These are phyloP conservation scores for Leccinum holopus DNA, from an alignment of 1,284 basidiomycete species.

Conservation along the genomic window DNA sequence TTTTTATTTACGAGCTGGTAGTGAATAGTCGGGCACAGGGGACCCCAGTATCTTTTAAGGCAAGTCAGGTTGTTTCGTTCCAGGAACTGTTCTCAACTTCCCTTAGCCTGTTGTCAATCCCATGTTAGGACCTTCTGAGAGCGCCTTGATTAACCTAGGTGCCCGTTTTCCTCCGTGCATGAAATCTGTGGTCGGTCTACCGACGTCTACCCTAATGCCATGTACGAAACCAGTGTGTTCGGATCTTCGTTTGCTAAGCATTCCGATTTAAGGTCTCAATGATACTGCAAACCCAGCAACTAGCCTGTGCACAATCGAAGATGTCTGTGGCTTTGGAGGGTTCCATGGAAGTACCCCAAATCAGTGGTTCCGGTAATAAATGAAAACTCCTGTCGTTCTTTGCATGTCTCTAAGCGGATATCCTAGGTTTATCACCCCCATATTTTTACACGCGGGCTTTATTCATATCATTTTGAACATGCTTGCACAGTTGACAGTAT, in stretches of 20 bases:
- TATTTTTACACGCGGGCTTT: constrained; percentile 92
- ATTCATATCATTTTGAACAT: constrained; percentile 89
- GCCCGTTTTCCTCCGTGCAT: constrained; percentile 91
- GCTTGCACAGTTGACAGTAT: constrained; percentile 79
- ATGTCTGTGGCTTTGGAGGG: constrained; percentile 88
- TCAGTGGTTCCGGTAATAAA: constrained; percentile 76
- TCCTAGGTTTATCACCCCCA: constrained; percentile 75
- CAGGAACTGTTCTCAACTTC: constrained; percentile 4
- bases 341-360: constrained; percentile 70
- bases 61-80: constrained; percentile 28
- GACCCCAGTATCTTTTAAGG: constrained; percentile 78
- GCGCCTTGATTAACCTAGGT: constrained; percentile 85
- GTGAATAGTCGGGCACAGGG: constrained; percentile 74
- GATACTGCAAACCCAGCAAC: constrained; percentile 74
- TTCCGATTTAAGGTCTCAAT: constrained; percentile 55
- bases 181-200: constrained; percentile 67
- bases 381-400: neutral
- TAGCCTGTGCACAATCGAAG: constrained; percentile 71
- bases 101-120: constrained; percentile 77
- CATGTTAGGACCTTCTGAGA: constrained; percentile 88
- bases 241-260: constrained; percentile 9
- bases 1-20: constrained; percentile 80
- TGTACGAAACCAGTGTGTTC: constrained; percentile 46
- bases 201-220: constrained; percentile 58
- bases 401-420: constrained; percentile 7